These are phyloP conservation scores for Chondrus crispus DNA, from an alignment of 23 red algal genomes.

Conservation along the genomic window DNA sequence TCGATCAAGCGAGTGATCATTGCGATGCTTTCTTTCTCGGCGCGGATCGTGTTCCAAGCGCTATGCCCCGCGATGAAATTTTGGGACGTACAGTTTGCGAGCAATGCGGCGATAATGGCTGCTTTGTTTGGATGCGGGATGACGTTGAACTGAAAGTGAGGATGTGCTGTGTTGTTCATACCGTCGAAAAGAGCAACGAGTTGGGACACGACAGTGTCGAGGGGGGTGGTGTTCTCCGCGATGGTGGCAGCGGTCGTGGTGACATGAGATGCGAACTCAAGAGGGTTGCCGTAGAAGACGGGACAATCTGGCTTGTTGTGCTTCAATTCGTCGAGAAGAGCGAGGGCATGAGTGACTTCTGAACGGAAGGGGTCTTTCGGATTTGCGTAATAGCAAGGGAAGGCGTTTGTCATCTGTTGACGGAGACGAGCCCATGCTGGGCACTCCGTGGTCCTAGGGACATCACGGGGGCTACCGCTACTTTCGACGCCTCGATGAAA, in stretches of 20 bases:
- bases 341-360: neutral
- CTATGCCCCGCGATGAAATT: conserved; percentile 47
- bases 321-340: conserved; percentile 28
- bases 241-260: neutral
- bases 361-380: neutral
- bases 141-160: conserved; percentile 33
- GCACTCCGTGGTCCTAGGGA: no score
- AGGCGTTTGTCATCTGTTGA: neutral
- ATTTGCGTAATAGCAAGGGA: conserved; percentile 10
- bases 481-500: no score
- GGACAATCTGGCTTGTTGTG: neutral
- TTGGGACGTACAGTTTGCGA: conserved; percentile 16
- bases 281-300: neutral
- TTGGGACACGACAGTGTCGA: conserved; percentile 9
- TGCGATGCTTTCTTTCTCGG: conserved; percentile 32
- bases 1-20: conserved; percentile 24
- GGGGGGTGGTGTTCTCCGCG: neutral
- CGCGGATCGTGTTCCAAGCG: conserved; percentile 38
- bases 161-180: conserved; percentile 31
- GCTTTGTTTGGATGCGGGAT: conserved; percentile 53
- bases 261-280: neutral
- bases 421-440: conserved; percentile 29
- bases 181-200: conserved; percentile 38
- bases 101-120: conserved; percentile 19
- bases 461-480: no score